Base-by-base conservation (phyloP, 805 yeast genomes). In the Candida montana region DNA sequence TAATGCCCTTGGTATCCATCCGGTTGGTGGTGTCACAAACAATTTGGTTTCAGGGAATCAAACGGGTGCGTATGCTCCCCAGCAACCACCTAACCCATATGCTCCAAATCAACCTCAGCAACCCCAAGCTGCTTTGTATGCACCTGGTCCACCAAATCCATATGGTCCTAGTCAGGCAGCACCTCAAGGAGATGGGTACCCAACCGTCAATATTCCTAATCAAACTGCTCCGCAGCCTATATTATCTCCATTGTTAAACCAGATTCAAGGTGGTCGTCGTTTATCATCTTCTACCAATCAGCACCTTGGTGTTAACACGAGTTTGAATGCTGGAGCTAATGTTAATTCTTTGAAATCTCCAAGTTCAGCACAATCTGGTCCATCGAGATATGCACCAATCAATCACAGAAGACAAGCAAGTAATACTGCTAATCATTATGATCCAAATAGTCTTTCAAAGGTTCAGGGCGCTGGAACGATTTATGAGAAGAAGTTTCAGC, bases 371-470 rank as follows among this genome's bases (percentile, higher is more conserved):
- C 29, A 26, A 6, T 47, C 55, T 28, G 46, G 44, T 33, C 57
- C 62, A 10, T 53, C 68, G 0, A 67, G 55, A 41, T 67, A 68
- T 53, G 72, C 72, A 3, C 72, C 73, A 31, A 63, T 55, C 41
- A 55, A 50, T 28, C 61, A 57, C 28, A 53, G 43, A 39, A 50
- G 60, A 52, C 59, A 55, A 31, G 45, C 57, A 15, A 54, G 59
- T 31, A 35, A 53, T 2, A 51, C 59, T 33, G 61, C 61, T 11
- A 51, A 54, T 24, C 53, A 53, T 29, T 57, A 57, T 37, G 61
- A 55, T 41, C 60, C 61, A 18, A 33, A 48, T 31, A 53, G 58
- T 37, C 35, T 54, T 18, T 41, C 52, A 6, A 49, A 50, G 34
- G 27, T 40, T 9, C 37, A 40, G 12, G 12, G 6, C 13, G 13